Evolutionary conservation across 768 basidiomycete genomes (phyloP).

Genomic region (Pholiota microspora): DNA sequence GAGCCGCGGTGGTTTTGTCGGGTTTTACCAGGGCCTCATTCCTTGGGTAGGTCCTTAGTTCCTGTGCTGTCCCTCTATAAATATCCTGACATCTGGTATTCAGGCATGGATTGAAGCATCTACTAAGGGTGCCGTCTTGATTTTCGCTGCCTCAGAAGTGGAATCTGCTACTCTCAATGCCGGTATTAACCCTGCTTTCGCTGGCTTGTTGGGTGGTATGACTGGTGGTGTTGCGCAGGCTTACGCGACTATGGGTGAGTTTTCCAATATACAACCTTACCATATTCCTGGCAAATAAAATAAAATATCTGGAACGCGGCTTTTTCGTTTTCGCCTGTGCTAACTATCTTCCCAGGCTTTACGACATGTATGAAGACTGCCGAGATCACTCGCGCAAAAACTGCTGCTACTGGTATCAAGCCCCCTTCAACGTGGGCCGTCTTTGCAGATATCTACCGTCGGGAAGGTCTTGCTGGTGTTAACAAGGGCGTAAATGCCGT

Average conservation of each 20-base stretch:
- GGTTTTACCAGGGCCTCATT: slow-evolving; percentile 98
- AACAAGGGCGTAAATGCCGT: slow-evolving; percentile 99
- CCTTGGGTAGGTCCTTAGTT: slow-evolving; percentile 74
- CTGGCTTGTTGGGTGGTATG: slow-evolving; percentile 95
- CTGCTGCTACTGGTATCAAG: slow-evolving; percentile 77
- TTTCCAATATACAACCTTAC: slow-evolving; percentile 2
- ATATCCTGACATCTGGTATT: slow-evolving; percentile 5
- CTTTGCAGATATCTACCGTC: slow-evolving; percentile 91
- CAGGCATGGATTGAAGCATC: slow-evolving; percentile 99
- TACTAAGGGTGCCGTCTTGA: slow-evolving; percentile 93
- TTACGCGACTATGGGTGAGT: slow-evolving; percentile 99
- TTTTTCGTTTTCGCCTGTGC: not conserved
- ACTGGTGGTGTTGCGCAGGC: slow-evolving; percentile 96
- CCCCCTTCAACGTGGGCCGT: slow-evolving; percentile 93
- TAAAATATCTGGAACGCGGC: not conserved
- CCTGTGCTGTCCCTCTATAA: not conserved
- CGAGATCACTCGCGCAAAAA: slow-evolving; percentile 95
- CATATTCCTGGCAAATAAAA: too few species aligned
- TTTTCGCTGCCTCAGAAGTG: slow-evolving; percentile 96
- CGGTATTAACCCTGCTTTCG: slow-evolving; percentile 76
- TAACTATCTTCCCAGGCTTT: slow-evolving; percentile 59
- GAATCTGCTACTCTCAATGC: slow-evolving; percentile 63
- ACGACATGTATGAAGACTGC: slow-evolving; percentile 99
- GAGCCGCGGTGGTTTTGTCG: slow-evolving; percentile 84
- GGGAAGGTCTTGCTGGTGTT: slow-evolving; percentile 92